Base-by-base conservation (phyloP, 805 yeast genomes). In the Starmerella cellae region DNA sequence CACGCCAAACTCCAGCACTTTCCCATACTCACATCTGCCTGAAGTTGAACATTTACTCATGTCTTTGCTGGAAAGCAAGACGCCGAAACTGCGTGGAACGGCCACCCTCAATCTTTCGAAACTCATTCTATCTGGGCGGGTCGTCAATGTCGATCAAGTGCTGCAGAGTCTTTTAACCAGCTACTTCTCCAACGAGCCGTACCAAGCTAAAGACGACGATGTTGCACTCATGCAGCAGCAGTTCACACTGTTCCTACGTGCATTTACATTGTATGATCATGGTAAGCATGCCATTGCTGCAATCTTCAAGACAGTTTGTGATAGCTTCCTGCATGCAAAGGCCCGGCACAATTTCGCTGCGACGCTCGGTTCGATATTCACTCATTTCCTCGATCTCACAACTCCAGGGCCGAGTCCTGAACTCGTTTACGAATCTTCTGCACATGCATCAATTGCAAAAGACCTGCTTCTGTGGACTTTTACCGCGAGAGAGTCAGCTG, bases 101-200 rank as follows among this genome's bases (percentile, higher is more conserved):
- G 80, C 88, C 9, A 94, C 88, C 0, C 94, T 83, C 55, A 93
- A 94, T 0, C 63, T 87, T 21, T 82, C 87, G 54, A 87, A 88
- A 62, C 63, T 88, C 39, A 75, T 78, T 52, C 65, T 91, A 41
- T 80, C 88, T 14, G 93, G 81, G 49, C 70, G 82, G 18, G 68
- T 85, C 43, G 70, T 67, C 5, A 85, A 80, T 54, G 77, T 73
- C 44, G 11, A 14, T 16, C 82, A 78, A 43, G 61, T 84, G 30
- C 44, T 60, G 10, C 45, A 80, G 55, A 72, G 81, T 0, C 65
- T 87, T 42, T 61, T 85, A 3, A 60, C 82, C 41, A 70, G 81
- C 0, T 88, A 84, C 55, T 87, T 82, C 62, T 76, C 79, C 41
- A 85, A 91, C 38, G 40, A 39, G 37, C 35, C 17, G 19, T 18